Percentiles rank a stretch among this genome's conserved stretches.
Evolutionary conservation across 2,329 filamentous ascomycete species (phyloP).

Genomic region (Eutypella sp.): DNA sequence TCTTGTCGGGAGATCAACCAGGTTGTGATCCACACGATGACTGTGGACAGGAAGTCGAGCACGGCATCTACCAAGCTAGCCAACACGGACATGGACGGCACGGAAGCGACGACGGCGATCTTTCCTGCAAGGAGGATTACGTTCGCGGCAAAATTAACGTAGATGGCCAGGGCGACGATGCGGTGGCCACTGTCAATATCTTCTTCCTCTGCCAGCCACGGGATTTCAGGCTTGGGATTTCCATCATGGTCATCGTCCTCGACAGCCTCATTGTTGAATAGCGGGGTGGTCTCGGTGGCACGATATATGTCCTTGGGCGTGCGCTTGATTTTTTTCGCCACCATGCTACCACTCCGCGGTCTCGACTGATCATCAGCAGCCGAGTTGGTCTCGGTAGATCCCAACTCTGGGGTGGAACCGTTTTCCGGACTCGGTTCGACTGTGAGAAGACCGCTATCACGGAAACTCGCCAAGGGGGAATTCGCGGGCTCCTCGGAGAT

Average conservation of each 20-base stretch:
- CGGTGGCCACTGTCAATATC: constrained; percentile 65
- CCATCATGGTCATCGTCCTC: constrained; percentile 36
- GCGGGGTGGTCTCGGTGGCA: constrained; percentile 61
- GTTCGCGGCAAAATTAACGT: constrained; percentile 78
- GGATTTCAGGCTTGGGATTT: constrained; percentile 52
- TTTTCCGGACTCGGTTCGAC: not conserved
- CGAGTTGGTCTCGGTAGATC: constrained; percentile 1
- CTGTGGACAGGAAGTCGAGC: constrained; percentile 75
- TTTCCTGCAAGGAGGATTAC: constrained; percentile 70
- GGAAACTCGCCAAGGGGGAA: constrained; percentile 3
- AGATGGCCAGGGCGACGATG: constrained; percentile 82
- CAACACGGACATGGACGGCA: constrained; percentile 75
- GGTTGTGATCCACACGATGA: constrained; percentile 75
- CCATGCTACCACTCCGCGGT: constrained; percentile 8
- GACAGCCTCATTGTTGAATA: constrained; percentile 47
- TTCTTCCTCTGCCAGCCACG: constrained; percentile 66
- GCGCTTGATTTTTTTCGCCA: constrained; percentile 58
- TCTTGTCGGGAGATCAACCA: constrained; percentile 69
- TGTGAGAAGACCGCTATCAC: not conserved
- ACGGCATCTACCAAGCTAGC: constrained; percentile 75
- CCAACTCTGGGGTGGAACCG: constrained; percentile 7
- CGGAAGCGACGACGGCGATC: constrained; percentile 69
- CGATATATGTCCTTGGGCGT: constrained; percentile 86
- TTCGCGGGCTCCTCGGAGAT: constrained; percentile 64
- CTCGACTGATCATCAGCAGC: constrained; percentile 5